Evolutionary conservation across 106 monocot genomes (phyloP), one percentile per base, ranked within the genome.

Genomic region (Hemerocallis citrina): DNA sequence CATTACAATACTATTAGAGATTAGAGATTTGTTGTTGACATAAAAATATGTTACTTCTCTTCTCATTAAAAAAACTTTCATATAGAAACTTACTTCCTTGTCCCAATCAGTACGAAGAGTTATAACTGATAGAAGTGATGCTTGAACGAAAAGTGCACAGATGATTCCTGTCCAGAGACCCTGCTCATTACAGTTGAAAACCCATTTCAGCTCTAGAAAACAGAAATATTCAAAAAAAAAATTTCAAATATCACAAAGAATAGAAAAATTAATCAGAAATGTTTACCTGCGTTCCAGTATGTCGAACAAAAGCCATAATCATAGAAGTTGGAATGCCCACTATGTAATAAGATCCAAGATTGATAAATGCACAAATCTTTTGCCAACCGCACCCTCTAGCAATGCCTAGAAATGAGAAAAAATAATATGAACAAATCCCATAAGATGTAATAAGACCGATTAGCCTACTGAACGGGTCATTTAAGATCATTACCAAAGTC

Each of bases 291-390:
- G 73, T 77, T 30, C 68, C 55, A 20, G 66, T 6, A 34, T 77
- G 68, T 6, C 66, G 16, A 28, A 69, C 60, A 70, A 82, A 82
- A 36, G 77, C 69, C 23, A 82, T 51, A 0, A 82, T 10, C 65
- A 73, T 24, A 65, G 77, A 77, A 42, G 34, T 54, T 66, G 82
- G 82, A 67, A 82, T 69, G 25, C 82, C 82, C 32, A 74, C 69
- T 32, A 74, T n/a, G 62, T 82, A 82, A 59, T 74, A 82, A 39
- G 82, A 77, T 48, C 64, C 82, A 55, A 82, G 73, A 57, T 74
- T 77, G 16, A 70, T 34, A 29, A 55, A 73, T 44, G 69, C 82
- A 66, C 82, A 73, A 14, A 74, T 48, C 48, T 82, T 73, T 61
- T 82, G 82, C 70, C 72, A 69, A 0, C 82, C 82, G 48, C 73